Evolutionary conservation across 345 rosid species (phyloP).

Genomic region (Diplotaxis tenuifolia): DNA sequence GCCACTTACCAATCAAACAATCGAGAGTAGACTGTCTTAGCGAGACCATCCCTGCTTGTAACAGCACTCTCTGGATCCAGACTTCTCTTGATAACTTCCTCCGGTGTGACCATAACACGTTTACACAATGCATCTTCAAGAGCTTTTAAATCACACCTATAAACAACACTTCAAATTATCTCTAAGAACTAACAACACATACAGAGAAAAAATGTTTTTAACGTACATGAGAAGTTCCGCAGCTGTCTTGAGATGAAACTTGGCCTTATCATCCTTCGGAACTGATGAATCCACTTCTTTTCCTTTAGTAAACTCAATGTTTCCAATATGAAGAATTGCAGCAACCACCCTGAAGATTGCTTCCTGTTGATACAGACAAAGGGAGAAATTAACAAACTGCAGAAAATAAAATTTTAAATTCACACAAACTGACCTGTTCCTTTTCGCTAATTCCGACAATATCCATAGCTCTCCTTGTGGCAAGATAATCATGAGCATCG

Average conservation of each 20-base stretch:
- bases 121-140: constrained; percentile 5
- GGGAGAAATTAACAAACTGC: neutral
- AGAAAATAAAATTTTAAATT: neutral
- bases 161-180: neutral
- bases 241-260: neutral
- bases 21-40: constrained; percentile 2
- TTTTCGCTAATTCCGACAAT: constrained; percentile 2
- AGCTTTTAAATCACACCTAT: neutral
- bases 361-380: neutral
- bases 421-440: neutral
- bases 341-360: constrained; percentile 20
- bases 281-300: constrained; percentile 7
- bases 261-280: neutral
- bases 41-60: constrained; percentile 1
- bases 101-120: constrained; percentile 17
- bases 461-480: constrained; percentile 11
- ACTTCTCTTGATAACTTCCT: constrained; percentile 15
- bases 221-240: constrained; percentile 11
- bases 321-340: constrained; percentile 11
- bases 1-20: constrained; percentile 12
- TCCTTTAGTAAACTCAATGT: constrained; percentile 3
- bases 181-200: neutral
- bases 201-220: neutral
- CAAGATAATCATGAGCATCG: constrained; percentile 4
- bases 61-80: neutral